Base-by-base conservation (phyloP, 1,139 yeast genomes). In the Suhomyces wounanorum region DNA sequence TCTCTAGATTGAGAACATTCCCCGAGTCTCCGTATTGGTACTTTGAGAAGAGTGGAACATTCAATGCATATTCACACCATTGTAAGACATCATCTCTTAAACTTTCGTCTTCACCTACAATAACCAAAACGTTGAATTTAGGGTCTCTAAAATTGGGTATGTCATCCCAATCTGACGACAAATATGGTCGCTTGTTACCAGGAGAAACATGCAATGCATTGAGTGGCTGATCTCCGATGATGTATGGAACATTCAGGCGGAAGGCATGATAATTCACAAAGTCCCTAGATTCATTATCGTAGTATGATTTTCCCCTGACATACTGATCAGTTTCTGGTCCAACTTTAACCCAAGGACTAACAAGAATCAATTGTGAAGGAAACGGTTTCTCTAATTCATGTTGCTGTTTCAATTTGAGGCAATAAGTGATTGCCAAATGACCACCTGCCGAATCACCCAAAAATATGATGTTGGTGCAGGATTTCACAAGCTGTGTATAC, bases 361-460 rank as follows among this genome's bases (percentile, higher is more conserved):
- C 59, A 45, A 77, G 63, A 1, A 74, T 52, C 43, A 70, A 55
- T 45, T 70, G 63, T 3, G 57, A 58, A 1, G 81, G 81, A 52
- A 60, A 69, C 2, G 67, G 62, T 8, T 21, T 46, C 14, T 13
- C n/a, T 11, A 30, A 17, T n/a, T 18, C 18, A 35, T 43, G 40
- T 23, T 48, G 42, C 9, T 44, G 43, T 21, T 64, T 63, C 56
- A 73, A 59, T 45, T 59, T 66, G 55, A 72, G 73, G 10, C 68
- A 53, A 49, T 65, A 68, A 18, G 59, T 58, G 8, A 73, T 56
- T 1, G 70, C 58, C 54, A 75, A 59, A 59, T 75, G 67, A 1
- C 78, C 79, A 18, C 79, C 79, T 13, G 78, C 78, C 0, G 78
- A 72, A 58, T 75, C 79, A 1, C 79, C 79, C 52, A 73, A 48